A percentile compares a stretch with the other conserved stretches of the same genome.
These are phyloP conservation scores for Jatropha multifida DNA, from an alignment of 441 rosid species.

Conservation along the genomic window DNA sequence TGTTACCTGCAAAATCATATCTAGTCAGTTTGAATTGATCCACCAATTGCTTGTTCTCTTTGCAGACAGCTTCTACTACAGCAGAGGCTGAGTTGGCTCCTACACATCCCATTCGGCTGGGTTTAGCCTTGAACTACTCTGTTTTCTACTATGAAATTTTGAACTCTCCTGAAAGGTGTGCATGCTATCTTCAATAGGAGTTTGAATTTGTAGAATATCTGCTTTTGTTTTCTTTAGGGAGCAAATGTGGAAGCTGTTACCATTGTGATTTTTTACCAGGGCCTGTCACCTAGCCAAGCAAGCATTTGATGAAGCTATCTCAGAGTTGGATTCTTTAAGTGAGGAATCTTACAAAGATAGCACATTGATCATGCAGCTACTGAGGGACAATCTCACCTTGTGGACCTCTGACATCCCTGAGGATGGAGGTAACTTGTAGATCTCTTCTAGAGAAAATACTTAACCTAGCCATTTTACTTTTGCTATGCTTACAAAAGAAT, in stretches of 20 bases:
- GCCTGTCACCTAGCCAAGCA: slow-evolving; percentile 58
- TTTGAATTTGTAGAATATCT: background rate
- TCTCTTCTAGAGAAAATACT: background rate
- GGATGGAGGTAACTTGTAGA: slow-evolving; percentile 40
- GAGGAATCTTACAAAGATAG: slow-evolving; percentile 67
- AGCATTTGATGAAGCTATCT: slow-evolving; percentile 60
- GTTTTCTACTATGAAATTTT: slow-evolving; percentile 85
- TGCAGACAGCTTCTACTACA: slow-evolving; percentile 21
- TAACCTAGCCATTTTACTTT: background rate
- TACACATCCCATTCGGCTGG: slow-evolving; percentile 79
- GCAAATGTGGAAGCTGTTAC: no score
- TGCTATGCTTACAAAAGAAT: background rate
- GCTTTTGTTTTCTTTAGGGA: background rate
- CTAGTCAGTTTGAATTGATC: background rate
- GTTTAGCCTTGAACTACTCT: slow-evolving; percentile 76
- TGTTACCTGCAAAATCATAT: background rate
- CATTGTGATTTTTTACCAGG: slow-evolving; percentile 26
- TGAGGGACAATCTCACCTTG: slow-evolving; percentile 58
- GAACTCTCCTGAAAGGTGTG: slow-evolving; percentile 69
- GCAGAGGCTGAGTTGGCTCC: slow-evolving; percentile 53
- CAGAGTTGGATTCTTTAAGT: slow-evolving; percentile 49
- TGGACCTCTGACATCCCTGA: slow-evolving; percentile 68
- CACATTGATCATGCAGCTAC: slow-evolving; percentile 64
- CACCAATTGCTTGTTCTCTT: background rate
- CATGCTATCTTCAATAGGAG: slow-evolving; percentile 17